Evolutionary conservation across 2,329 filamentous ascomycete genomes (phyloP).

Genomic region (Diaporthe eres): DNA sequence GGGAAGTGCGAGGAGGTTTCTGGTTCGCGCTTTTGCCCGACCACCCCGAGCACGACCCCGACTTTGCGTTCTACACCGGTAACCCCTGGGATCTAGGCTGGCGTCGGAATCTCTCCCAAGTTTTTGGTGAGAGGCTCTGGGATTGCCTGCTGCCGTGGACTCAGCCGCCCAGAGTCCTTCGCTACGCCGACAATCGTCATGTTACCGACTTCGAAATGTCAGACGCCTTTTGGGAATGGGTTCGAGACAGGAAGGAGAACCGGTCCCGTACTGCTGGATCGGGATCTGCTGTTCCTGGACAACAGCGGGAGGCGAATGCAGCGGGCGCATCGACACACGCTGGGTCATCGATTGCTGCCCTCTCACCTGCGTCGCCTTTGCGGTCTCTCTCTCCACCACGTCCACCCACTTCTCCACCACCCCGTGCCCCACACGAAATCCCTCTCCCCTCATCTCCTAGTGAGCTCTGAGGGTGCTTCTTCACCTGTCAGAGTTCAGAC

Average conservation of each 20-base stretch:
- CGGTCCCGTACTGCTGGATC: slow-evolving; percentile 31
- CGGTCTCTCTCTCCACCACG: slow-evolving; percentile 21
- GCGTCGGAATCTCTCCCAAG: slow-evolving; percentile 35
- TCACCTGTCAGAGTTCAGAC: slow-evolving; percentile 31
- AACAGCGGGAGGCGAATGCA: slow-evolving; percentile 27
- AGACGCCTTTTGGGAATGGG: slow-evolving; percentile 35
- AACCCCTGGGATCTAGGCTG: slow-evolving; percentile 37
- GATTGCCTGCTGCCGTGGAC: slow-evolving; percentile 38
- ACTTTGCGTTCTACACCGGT: slow-evolving; percentile 1
- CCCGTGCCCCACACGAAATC: slow-evolving; percentile 22
- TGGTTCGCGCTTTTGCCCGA: slow-evolving; percentile 36
- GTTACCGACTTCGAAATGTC: slow-evolving; percentile 37
- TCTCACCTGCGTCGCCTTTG: slow-evolving; percentile 28
- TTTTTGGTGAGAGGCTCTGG: slow-evolving; percentile 36
- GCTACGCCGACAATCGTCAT: slow-evolving; percentile 15
- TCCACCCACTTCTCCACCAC: slow-evolving; percentile 25
- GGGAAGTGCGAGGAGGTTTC: slow-evolving; percentile 11
- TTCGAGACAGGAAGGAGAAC: slow-evolving; percentile 10
- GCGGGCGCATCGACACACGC: slow-evolving; percentile 21
- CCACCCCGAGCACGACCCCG: not conserved
- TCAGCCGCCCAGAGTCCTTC: slow-evolving; percentile 26
- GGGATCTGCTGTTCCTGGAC: slow-evolving; percentile 28
- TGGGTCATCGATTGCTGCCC: slow-evolving; percentile 32
- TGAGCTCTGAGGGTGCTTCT: slow-evolving; percentile 29
- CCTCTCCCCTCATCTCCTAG: slow-evolving; percentile 31